Conservation (phyloP, 192 early-diverging fungal species). For the Coemansia sp. region DNA sequence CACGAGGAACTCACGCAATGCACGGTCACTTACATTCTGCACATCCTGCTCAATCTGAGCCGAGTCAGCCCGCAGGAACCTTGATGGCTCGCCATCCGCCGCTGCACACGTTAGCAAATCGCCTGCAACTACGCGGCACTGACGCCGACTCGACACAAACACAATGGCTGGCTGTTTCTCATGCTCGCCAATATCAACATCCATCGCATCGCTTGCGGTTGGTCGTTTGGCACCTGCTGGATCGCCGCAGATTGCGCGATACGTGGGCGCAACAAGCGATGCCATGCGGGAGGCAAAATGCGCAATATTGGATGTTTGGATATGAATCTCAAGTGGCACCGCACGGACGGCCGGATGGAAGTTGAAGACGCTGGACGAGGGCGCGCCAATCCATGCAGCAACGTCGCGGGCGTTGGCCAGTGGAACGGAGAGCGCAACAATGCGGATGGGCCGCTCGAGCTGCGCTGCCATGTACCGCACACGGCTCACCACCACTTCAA, state of each 20-base stretch:
- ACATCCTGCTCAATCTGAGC: conserved; percentile 64
- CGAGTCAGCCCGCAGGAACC: conserved; percentile 67
- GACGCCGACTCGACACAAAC: conserved; percentile 89
- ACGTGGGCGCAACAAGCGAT: conserved; percentile 79
- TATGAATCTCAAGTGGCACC: conserved; percentile 91
- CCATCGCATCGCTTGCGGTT: neutral
- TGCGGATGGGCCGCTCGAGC: conserved; percentile 79
- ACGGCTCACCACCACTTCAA: conserved; percentile 91
- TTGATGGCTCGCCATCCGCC: conserved; percentile 71
- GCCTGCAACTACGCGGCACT: conserved; percentile 80
- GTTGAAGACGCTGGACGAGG: conserved; percentile 78
- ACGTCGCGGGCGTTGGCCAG: conserved; percentile 97
- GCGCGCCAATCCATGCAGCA: conserved; percentile 94
- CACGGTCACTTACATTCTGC: conserved; percentile 69
- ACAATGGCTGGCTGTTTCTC: conserved; percentile 71
- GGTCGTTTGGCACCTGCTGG: neutral
- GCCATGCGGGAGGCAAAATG: conserved; percentile 97
- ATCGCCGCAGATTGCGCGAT: conserved; percentile 27
- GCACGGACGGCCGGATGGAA: conserved; percentile 93
- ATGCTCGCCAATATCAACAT: conserved; percentile 10
- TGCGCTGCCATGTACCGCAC: conserved; percentile 90
- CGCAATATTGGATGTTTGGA: conserved; percentile 86
- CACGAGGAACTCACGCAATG: conserved; percentile 66
- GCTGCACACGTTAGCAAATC: conserved; percentile 81
- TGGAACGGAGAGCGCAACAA: conserved; percentile 85